Percentiles rank a stretch among this genome's conserved stretches.
Evolutionary conservation across 2,329 filamentous ascomycete genomes (phyloP).

Genomic region (Furcasterigmium sp.): DNA sequence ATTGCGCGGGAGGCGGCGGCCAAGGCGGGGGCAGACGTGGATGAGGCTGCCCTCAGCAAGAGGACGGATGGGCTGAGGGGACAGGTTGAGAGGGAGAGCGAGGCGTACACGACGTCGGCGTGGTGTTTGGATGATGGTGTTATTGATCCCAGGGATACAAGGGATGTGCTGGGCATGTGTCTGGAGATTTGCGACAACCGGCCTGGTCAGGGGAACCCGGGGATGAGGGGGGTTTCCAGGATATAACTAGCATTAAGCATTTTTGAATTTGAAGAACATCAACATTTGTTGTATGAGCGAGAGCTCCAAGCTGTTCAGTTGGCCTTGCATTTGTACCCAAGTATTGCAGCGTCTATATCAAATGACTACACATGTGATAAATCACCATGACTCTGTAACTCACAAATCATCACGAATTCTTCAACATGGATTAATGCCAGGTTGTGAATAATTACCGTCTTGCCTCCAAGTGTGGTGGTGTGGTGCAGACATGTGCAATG

Average conservation of each 20-base stretch:
- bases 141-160: conserved; percentile 5
- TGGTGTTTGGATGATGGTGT: conserved; percentile 5
- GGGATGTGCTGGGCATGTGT: conserved; percentile 6
- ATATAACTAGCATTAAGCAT: neutral
- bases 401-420: no score
- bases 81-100: conserved; percentile 5
- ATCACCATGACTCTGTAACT: no score
- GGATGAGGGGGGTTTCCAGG: conserved; percentile 5
- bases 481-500: no score
- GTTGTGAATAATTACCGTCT: no score
- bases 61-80: conserved; percentile 4
- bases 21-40: conserved; percentile 1
- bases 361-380: no score
- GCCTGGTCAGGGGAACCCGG: neutral
- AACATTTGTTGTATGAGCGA: no score
- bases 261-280: no score
- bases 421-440: no score
- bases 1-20: conserved; percentile 3
- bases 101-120: conserved; percentile 5
- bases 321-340: no score
- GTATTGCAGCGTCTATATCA: no score
- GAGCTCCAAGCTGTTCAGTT: no score
- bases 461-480: no score
- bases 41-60: neutral
- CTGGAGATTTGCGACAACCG: conserved; percentile 3